phyloP scores from a whole-genome alignment of 2,329 filamentous ascomycete genomes.

The Nigrospora sphaerica region DNA sequence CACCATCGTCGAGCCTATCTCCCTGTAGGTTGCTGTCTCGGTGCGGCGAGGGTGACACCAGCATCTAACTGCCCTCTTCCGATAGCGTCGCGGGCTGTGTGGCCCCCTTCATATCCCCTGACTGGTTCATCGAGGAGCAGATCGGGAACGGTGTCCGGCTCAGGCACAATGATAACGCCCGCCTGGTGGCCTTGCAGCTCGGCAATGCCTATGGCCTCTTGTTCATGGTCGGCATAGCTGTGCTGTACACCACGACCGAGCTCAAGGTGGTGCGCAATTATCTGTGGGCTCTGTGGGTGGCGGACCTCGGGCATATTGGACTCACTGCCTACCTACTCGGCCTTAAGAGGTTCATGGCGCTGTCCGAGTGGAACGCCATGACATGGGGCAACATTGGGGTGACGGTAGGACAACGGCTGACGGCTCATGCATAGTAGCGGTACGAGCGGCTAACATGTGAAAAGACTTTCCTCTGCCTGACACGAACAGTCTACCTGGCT shows the following conservation, averaged over 20 bases:
- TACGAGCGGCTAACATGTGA: background rate
- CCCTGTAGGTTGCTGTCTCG: constrained; percentile 42
- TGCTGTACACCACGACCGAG: constrained; percentile 59
- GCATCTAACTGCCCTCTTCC: background rate
- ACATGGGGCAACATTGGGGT: constrained; percentile 67
- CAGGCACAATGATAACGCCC: constrained; percentile 34
- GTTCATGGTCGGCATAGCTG: constrained; percentile 54
- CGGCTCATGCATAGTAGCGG: background rate
- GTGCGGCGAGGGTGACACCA: constrained; percentile 3
- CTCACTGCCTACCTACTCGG: constrained; percentile 55
- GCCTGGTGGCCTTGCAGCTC: constrained; percentile 58
- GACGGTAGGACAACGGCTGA: constrained; percentile 38
- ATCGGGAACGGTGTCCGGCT: constrained; percentile 32
- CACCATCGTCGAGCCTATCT: constrained; percentile 61
- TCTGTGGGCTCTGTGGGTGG: constrained; percentile 56
- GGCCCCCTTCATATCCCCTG: constrained; percentile 46
- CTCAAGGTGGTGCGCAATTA: constrained; percentile 60
- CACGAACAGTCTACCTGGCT: constrained; percentile 49
- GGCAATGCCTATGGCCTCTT: constrained; percentile 64
- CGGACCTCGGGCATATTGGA: constrained; percentile 61
- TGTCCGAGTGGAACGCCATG: constrained; percentile 58
- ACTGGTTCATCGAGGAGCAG: constrained; percentile 59
- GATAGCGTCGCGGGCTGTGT: constrained; percentile 52
- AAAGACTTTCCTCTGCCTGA: constrained; percentile 47
- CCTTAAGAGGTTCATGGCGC: constrained; percentile 41